These are phyloP conservation scores for Cucurbitaria berberidis DNA, from an alignment of 2,329 filamentous ascomycete genomes.

Conservation along the genomic window DNA sequence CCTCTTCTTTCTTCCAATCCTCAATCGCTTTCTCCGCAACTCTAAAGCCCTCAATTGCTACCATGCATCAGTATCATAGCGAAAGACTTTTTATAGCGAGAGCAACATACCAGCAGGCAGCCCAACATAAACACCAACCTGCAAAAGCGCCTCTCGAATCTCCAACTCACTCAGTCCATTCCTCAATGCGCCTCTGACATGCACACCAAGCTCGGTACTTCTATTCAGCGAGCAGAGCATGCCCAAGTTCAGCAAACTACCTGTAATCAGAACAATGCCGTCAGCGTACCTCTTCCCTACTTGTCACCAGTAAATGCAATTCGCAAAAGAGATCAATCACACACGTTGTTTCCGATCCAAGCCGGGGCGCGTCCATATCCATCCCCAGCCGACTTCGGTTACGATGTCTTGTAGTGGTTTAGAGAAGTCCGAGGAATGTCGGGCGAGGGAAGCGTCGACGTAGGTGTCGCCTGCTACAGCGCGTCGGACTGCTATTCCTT, in stretches of 20 bases:
- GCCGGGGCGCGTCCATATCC: slow-evolving; percentile 65
- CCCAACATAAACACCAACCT: slow-evolving; percentile 50
- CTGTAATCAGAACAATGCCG: neutral
- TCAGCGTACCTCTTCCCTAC: neutral
- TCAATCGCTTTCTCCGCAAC: slow-evolving; percentile 53
- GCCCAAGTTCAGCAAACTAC: slow-evolving; percentile 64
- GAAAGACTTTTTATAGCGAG: neutral
- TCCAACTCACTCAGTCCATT: slow-evolving; percentile 66
- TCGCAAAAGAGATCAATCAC: neutral
- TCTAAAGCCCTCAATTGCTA: slow-evolving; percentile 55
- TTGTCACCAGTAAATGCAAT: neutral
- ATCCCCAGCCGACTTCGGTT: slow-evolving; percentile 67
- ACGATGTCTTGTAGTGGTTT: slow-evolving; percentile 63
- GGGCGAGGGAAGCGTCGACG: slow-evolving; percentile 60
- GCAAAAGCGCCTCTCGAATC: slow-evolving; percentile 59
- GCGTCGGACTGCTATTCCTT: slow-evolving; percentile 20
- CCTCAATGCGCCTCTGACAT: slow-evolving; percentile 64
- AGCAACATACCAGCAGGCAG: slow-evolving; percentile 50
- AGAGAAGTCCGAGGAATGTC: slow-evolving; percentile 61
- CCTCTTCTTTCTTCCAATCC: slow-evolving; percentile 51
- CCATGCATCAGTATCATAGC: neutral
- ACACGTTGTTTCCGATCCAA: slow-evolving; percentile 39
- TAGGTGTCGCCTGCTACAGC: slow-evolving; percentile 59
- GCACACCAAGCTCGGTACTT: slow-evolving; percentile 61
- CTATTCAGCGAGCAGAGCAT: slow-evolving; percentile 66